phyloP scores from a whole-genome alignment of 345 rosid species.

The Acer yangbiense region DNA sequence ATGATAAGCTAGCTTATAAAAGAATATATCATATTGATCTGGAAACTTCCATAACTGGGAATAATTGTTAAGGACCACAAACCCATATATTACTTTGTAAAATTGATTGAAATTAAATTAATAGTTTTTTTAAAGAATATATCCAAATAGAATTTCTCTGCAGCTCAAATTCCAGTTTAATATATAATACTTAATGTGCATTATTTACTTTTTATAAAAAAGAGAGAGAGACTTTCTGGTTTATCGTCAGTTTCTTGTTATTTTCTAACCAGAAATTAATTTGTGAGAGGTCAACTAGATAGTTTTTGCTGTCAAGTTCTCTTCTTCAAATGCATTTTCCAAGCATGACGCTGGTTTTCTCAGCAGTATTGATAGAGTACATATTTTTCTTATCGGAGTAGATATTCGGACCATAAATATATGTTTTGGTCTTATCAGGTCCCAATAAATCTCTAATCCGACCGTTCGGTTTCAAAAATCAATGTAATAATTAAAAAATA shows the following conservation, averaged over 20 bases:
- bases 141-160: neutral
- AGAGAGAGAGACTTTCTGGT: no score
- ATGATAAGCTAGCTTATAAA: neutral
- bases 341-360: no score
- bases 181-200: neutral
- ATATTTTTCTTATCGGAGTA: no score
- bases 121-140: no score
- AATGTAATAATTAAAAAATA: no score
- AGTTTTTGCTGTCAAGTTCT: neutral
- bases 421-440: no score
- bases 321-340: no score
- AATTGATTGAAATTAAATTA: neutral
- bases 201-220: neutral
- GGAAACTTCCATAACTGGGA: neutral
- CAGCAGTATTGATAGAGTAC: no score
- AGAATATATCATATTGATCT: neutral
- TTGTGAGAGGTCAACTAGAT: constrained; percentile 2
- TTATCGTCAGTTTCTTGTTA: constrained; percentile 3
- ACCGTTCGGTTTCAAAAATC: no score
- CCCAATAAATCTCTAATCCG: no score
- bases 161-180: neutral
- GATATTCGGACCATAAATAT: no score
- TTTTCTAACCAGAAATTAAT: constrained; percentile 9
- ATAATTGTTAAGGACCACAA: neutral
- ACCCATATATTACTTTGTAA: neutral